Evolutionary conservation across 1,284 basidiomycete genomes (phyloP).

Genomic region (Ganoderma leucocontextum): DNA sequence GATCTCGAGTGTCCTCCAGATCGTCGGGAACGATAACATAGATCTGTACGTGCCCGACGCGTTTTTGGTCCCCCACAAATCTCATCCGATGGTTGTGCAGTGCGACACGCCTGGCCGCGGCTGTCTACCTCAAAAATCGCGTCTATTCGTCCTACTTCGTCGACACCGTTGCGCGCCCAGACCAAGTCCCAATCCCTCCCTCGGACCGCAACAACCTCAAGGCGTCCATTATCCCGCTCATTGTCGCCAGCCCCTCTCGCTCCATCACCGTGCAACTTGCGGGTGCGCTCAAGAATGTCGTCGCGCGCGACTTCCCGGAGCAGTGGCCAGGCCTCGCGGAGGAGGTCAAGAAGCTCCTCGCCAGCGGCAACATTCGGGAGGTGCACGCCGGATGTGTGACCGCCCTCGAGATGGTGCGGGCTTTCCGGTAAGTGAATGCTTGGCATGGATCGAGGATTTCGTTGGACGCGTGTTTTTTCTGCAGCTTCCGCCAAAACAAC

Average conservation of each 20-base stretch:
- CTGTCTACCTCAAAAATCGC: constrained; percentile 89
- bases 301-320: constrained; percentile 78
- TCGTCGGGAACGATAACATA: constrained; percentile 77
- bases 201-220: constrained; percentile 78
- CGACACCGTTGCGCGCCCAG: constrained; percentile 58
- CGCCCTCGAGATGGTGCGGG: constrained; percentile 75
- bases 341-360: constrained; percentile 69
- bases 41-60: constrained; percentile 73
- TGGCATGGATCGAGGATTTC: background rate
- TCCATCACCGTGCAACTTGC: constrained; percentile 78
- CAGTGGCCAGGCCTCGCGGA: constrained; percentile 74
- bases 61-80: constrained; percentile 37
- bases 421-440: constrained; percentile 60
- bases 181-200: constrained; percentile 64
- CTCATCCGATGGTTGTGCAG: constrained; percentile 46
- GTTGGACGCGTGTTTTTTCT: background rate
- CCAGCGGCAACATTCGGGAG: constrained; percentile 69
- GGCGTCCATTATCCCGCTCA: constrained; percentile 68
- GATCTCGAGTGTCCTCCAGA: constrained; percentile 80
- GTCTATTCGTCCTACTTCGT: constrained; percentile 69
- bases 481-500: constrained; percentile 72
- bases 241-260: constrained; percentile 72
- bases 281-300: constrained; percentile 72
- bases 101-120: constrained; percentile 79
- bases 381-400: constrained; percentile 84